phyloP scores from a whole-genome alignment of 108 stramenopile genomes.

The Chaetoceros tenuissimus region DNA sequence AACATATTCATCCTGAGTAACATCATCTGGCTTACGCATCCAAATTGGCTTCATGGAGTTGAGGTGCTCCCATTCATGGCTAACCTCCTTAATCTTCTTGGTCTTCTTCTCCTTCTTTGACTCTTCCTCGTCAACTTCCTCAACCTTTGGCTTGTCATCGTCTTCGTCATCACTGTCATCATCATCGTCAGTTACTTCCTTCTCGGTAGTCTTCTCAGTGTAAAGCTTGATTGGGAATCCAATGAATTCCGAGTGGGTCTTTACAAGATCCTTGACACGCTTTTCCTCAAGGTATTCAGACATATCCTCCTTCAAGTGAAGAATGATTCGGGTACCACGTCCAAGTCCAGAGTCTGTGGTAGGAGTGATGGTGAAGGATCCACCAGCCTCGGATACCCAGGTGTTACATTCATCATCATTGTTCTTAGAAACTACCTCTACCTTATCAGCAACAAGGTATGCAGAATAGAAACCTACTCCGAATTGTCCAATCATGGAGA shows the following conservation, averaged over 20 bases:
- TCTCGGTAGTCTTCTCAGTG: slow-evolving; percentile 99
- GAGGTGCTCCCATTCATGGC: slow-evolving; percentile 99
- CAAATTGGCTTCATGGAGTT: slow-evolving; percentile 99
- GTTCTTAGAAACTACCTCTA: slow-evolving; percentile 95
- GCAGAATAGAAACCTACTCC: slow-evolving; percentile 99
- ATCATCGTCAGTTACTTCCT: slow-evolving; percentile 99
- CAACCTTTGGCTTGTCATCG: slow-evolving; percentile 91
- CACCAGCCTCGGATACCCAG: slow-evolving; percentile 97
- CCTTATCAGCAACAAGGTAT: slow-evolving; percentile 98
- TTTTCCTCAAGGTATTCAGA: slow-evolving; percentile 98
- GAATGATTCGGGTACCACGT: slow-evolving; percentile 97
- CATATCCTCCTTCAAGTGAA: slow-evolving; percentile 99
- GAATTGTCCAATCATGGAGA: slow-evolving; percentile 99
- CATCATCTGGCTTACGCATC: slow-evolving; percentile 99
- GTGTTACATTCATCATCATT: slow-evolving; percentile 90
- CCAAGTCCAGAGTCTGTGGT: slow-evolving; percentile 69
- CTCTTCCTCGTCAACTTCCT: slow-evolving; percentile 95
- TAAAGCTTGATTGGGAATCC: slow-evolving; percentile 99
- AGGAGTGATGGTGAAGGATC: slow-evolving; percentile 91
- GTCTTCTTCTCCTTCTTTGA: slow-evolving; percentile 97
- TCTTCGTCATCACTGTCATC: slow-evolving; percentile 84
- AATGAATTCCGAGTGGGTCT: slow-evolving; percentile 99
- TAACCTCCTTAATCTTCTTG: slow-evolving; percentile 99
- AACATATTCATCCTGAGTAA: slow-evolving; percentile 99
- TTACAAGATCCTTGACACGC: slow-evolving; percentile 97